Conservation (phyloP, 257 asterid species). For the Solanum chmielewskii region DNA sequence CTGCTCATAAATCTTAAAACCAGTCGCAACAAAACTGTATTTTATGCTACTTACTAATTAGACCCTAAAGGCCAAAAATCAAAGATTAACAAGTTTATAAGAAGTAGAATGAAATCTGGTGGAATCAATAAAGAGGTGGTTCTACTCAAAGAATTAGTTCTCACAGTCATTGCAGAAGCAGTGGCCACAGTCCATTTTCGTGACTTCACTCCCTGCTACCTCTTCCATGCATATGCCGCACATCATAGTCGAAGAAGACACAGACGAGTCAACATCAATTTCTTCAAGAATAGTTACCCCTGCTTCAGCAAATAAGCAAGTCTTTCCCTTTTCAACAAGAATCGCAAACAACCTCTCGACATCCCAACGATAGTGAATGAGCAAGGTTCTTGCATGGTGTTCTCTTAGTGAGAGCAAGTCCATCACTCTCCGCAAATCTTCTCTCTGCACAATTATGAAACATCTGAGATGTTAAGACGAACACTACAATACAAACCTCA, state of each 20-base stretch:
- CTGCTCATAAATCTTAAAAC: background rate
- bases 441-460: constrained; percentile 37
- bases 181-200: constrained; percentile 93
- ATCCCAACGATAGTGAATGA: constrained; percentile 87
- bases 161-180: constrained; percentile 85
- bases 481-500: background rate
- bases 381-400: constrained; percentile 91
- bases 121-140: background rate
- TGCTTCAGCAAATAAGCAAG: constrained; percentile 66
- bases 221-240: constrained; percentile 82
- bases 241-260: constrained; percentile 26
- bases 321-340: constrained; percentile 77
- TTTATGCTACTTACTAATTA: background rate
- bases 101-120: background rate
- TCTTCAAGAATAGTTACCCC: constrained; percentile 49
- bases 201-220: constrained; percentile 39
- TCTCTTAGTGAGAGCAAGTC: constrained; percentile 81
- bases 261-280: constrained; percentile 22
- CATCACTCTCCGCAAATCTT: constrained; percentile 77
- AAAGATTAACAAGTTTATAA: background rate
- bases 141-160: constrained; percentile 11
- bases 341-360: constrained; percentile 62
- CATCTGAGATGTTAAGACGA: background rate
- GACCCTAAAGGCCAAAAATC: background rate
- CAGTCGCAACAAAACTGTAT: background rate